Conservation (phyloP, 2,329 filamentous ascomycete genomes). For the Trichoderma aggressivum region DNA sequence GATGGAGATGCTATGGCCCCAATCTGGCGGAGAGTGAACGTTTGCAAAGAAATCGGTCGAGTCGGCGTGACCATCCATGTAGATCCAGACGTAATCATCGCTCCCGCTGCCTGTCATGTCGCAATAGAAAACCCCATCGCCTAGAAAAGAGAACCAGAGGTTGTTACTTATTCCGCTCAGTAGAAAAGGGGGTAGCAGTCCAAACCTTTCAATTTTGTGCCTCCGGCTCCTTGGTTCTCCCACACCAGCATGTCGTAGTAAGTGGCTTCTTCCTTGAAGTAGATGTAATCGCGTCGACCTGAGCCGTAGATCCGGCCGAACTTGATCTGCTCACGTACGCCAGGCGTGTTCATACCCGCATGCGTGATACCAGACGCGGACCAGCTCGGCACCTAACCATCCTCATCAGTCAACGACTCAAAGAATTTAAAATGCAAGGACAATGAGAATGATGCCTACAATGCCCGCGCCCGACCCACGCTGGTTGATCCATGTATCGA, state of each 20-base stretch:
- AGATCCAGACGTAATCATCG: background rate
- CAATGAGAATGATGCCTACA: background rate
- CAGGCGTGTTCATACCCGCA: background rate
- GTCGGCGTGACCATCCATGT: background rate
- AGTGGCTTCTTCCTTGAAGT: background rate
- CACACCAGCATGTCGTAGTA: background rate
- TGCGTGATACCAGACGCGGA: background rate
- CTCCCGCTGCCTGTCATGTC: conserved; percentile 1
- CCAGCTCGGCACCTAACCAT: background rate
- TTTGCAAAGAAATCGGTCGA: background rate
- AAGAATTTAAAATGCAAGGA: background rate
- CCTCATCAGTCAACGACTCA: background rate
- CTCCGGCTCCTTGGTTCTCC: background rate
- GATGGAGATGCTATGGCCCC: background rate
- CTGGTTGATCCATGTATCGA: background rate
- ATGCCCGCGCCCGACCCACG: background rate
- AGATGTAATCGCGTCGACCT: background rate
- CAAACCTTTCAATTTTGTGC: background rate
- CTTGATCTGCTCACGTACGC: background rate
- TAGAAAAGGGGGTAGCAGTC: background rate
- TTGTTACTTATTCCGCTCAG: background rate
- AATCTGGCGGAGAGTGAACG: background rate
- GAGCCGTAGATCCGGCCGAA: conserved; percentile 1
- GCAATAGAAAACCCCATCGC: background rate
- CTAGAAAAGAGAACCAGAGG: background rate